These are phyloP conservation scores for Ceratocystis destructans DNA, from an alignment of 2,329 filamentous ascomycete genomes.

Conservation along the genomic window DNA sequence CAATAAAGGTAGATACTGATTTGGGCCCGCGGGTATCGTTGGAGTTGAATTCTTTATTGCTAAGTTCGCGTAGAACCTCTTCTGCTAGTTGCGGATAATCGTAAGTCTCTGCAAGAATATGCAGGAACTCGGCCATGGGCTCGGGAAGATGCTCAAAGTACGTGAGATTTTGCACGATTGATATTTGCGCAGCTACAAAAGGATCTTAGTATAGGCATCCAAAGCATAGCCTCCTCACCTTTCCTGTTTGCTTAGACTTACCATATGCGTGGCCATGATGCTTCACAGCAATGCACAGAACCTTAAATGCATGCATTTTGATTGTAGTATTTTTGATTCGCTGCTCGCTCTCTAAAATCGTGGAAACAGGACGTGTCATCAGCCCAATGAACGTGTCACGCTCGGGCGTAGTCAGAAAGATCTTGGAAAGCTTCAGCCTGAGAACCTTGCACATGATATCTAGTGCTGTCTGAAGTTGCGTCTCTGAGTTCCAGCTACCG, in stretches of 20 bases:
- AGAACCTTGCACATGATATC: constrained; percentile 94
- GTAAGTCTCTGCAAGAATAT: constrained; percentile 92
- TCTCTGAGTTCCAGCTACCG: constrained; percentile 72
- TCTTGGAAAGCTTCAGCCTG: constrained; percentile 78
- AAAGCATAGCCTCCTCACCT: not conserved
- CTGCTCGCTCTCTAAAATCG: constrained; percentile 87
- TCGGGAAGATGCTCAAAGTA: constrained; percentile 99
- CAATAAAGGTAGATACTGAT: constrained; percentile 85
- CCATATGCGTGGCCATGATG: constrained; percentile 95
- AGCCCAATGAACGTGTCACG: constrained; percentile 87
- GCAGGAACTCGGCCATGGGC: constrained; percentile 95
- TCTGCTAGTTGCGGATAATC: constrained; percentile 92
- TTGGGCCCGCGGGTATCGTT: constrained; percentile 94
- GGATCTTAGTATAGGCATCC: constrained; percentile 24
- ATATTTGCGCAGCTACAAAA: constrained; percentile 72
- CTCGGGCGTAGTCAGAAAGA: constrained; percentile 93
- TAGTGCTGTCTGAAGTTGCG: constrained; percentile 74
- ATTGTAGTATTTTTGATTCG: constrained; percentile 79
- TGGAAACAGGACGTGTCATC: constrained; percentile 83
- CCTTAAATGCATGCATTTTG: constrained; percentile 94
- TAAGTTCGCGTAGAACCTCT: constrained; percentile 84
- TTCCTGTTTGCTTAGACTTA: constrained; percentile 29
- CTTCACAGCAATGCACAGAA: constrained; percentile 90
- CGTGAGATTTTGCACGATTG: constrained; percentile 91
- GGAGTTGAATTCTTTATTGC: constrained; percentile 95